These are phyloP conservation scores for Phylloporus sp. DNA, from an alignment of 1,284 basidiomycete genomes.

Conservation along the genomic window DNA sequence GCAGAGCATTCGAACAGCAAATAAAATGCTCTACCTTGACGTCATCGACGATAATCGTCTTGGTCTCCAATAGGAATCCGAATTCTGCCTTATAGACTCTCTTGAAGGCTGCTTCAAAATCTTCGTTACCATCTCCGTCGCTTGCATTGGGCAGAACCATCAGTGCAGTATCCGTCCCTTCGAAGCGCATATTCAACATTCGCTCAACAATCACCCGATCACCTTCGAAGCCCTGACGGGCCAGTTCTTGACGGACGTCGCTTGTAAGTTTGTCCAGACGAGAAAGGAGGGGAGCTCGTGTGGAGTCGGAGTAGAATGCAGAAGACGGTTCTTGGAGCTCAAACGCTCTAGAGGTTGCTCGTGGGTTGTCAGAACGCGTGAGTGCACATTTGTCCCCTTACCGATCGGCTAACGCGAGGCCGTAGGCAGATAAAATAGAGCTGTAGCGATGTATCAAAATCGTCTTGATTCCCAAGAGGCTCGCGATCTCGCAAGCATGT, in stretches of 20 bases:
- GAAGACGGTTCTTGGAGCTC: slow-evolving; percentile 90
- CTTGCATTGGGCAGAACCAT: slow-evolving; percentile 75
- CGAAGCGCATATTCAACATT: slow-evolving; percentile 91
- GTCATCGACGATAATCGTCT: slow-evolving; percentile 86
- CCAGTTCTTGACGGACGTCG: slow-evolving; percentile 69
- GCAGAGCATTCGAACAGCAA: too few relatives aligned
- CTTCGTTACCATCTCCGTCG: slow-evolving; percentile 63
- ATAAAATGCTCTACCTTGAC: slow-evolving; percentile 64
- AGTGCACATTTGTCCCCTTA: slow-evolving; percentile 36
- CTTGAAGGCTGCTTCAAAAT: slow-evolving; percentile 83
- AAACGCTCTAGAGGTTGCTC: slow-evolving; percentile 59
- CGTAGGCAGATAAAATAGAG: slow-evolving; percentile 80
- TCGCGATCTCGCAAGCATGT: slow-evolving; percentile 77
- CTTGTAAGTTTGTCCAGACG: slow-evolving; percentile 72
- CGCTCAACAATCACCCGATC: slow-evolving; percentile 75
- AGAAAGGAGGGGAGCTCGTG: slow-evolving; percentile 53
- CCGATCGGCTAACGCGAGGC: slow-evolving; percentile 81
- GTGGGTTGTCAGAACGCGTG: slow-evolving; percentile 3
- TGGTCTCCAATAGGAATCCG: slow-evolving; percentile 86
- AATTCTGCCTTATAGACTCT: slow-evolving; percentile 83
- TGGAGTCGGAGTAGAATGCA: slow-evolving; percentile 66
- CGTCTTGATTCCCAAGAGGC: slow-evolving; percentile 69
- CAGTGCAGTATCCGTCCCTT: slow-evolving; percentile 89
- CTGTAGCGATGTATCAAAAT: slow-evolving; percentile 78
- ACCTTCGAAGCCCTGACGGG: slow-evolving; percentile 79